phyloP scores from a whole-genome alignment of 2,329 filamentous ascomycete genomes.

The Xylariaceae sp. region DNA sequence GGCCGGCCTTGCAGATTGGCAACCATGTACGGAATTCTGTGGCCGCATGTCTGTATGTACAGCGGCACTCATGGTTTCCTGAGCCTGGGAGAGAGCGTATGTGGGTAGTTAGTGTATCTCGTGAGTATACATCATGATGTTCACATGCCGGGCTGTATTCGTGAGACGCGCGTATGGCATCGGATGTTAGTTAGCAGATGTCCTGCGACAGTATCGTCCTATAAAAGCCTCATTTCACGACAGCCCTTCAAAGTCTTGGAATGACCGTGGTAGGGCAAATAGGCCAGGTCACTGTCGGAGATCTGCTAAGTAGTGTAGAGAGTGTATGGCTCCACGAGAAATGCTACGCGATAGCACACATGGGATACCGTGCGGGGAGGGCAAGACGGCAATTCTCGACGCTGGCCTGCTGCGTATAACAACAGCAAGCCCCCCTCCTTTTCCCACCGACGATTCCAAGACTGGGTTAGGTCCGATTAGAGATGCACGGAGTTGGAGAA shows the following conservation, averaged over 20 bases:
- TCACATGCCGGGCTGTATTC: neutral
- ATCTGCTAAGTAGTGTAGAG: too few species aligned
- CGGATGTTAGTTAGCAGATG: neutral
- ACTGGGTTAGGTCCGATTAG: conserved; percentile 24
- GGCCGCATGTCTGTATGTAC: neutral
- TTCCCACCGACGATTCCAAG: conserved; percentile 15
- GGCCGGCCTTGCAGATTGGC: conserved; percentile 1
- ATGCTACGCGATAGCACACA: neutral
- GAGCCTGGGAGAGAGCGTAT: neutral
- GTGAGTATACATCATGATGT: neutral
- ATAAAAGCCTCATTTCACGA: conserved; percentile 10
- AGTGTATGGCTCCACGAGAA: conserved; percentile 5
- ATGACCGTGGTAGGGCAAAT: neutral
- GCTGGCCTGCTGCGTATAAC: conserved; percentile 2
- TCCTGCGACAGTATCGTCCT: conserved; percentile 1
- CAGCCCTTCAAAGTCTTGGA: conserved; percentile 1
- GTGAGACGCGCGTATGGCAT: neutral
- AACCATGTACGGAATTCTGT: neutral
- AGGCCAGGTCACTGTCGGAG: conserved; percentile 15
- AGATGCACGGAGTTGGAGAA: conserved; percentile 19
- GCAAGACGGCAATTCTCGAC: neutral
- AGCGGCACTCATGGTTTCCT: neutral
- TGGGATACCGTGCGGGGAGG: conserved; percentile 3
- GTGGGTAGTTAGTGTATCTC: too few species aligned
- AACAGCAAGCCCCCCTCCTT: neutral